Percentiles rank a stretch among this genome's conserved stretches.
Conservation (phyloP, 1,284 basidiomycete genomes). For the Veloboletus limbatus region DNA sequence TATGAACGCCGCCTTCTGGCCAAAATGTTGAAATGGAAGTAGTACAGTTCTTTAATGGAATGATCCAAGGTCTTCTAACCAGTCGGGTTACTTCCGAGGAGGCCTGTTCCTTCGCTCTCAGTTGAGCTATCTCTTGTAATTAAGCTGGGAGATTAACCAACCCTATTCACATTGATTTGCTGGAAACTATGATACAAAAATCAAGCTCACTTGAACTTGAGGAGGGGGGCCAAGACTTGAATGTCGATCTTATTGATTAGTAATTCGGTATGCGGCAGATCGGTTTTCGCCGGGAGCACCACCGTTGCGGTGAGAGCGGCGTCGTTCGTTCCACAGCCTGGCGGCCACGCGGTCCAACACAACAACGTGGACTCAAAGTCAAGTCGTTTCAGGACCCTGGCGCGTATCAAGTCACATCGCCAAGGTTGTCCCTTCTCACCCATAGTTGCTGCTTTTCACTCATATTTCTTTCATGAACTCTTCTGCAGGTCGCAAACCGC, state of each 20-base stretch:
- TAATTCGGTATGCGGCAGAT: slow-evolving; percentile 17
- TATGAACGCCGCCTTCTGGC: slow-evolving; percentile 25
- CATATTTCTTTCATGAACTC: slow-evolving; percentile 27
- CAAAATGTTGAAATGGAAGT: slow-evolving; percentile 17
- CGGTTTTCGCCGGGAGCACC: slow-evolving; percentile 20
- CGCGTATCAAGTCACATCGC: slow-evolving; percentile 32
- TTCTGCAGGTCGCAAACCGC: slow-evolving; percentile 30
- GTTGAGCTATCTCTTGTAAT: slow-evolving; percentile 8
- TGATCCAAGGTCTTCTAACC: not conserved
- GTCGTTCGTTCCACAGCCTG: slow-evolving; percentile 6
- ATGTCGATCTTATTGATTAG: slow-evolving; percentile 28
- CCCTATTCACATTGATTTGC: no score
- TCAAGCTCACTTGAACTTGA: no score
- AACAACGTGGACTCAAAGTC: slow-evolving; percentile 27
- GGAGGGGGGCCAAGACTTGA: no score
- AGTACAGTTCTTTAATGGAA: slow-evolving; percentile 13
- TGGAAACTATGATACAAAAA: no score
- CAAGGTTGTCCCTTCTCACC: slow-evolving; percentile 19
- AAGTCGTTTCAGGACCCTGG: slow-evolving; percentile 21
- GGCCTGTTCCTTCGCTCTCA: not conserved
- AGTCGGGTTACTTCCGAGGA: not conserved
- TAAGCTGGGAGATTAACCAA: no score
- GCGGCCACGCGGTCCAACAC: slow-evolving; percentile 22
- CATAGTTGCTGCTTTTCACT: slow-evolving; percentile 23
- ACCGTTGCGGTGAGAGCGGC: slow-evolving; percentile 12